A percentile compares a stretch with the other conserved stretches of the same genome.
Evolutionary conservation across 768 basidiomycete species (phyloP).

Genomic region (Pisolithus marmoratus): DNA sequence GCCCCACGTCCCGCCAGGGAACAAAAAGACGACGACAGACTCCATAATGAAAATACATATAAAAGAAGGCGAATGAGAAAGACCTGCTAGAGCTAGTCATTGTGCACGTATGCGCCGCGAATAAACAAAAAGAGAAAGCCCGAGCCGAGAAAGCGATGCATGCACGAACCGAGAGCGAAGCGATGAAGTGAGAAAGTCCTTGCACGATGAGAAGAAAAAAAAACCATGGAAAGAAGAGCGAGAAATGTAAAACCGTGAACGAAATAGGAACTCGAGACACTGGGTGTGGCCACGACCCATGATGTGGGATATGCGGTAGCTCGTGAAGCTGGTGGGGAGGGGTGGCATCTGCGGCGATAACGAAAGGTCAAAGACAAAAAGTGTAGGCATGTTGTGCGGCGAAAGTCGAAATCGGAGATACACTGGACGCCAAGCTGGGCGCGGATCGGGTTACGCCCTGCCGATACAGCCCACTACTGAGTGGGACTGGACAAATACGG

Average conservation of each 20-base stretch:
- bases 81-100: not conserved
- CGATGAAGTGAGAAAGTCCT: not conserved
- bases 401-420: not conserved
- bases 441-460: no score
- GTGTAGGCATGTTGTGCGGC: not conserved
- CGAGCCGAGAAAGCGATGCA: not conserved
- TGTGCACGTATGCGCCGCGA: not conserved
- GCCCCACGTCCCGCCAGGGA: no score
- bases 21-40: no score
- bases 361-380: not conserved
- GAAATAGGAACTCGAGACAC: no score
- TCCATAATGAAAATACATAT: not conserved
- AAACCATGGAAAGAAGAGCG: not conserved
- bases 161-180: not conserved
- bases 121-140: not conserved
- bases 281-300: no score
- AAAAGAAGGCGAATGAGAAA: not conserved
- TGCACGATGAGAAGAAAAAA: not conserved
- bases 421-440: no score
- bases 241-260: conserved; percentile 12
- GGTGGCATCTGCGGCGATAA: conserved; percentile 11
- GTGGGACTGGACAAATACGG: no score
- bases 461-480: no score
- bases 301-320: no score
- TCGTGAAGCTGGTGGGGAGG: not conserved